Evolutionary conservation across 2,329 filamentous ascomycete genomes (phyloP), one percentile per base, ranked within the genome.

Genomic region (Pseudopyricularia cyperi): DNA sequence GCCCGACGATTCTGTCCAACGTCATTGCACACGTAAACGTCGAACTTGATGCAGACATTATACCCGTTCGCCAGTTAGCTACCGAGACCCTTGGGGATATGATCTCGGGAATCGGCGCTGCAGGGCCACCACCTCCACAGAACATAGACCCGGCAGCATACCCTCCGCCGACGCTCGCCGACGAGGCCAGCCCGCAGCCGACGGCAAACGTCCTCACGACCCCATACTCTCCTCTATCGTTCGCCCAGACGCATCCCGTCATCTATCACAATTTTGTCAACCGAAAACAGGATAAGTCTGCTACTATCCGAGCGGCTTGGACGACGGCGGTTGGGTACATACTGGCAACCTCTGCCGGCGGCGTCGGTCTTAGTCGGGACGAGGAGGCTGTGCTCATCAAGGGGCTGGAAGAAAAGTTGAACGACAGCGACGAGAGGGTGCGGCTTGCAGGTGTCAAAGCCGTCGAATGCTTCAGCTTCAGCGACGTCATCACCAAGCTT

Each of bases 81-180:
- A 95, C 91, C 0, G 89, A 97, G 66, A 95, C 93, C 0, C 80
- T 98, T 37, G 93, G 94, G 51, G 91, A 97, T 63, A 90, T 98
- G 74, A 85, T 94, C 26, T 85, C 91, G 39, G 91, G 91, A 6
- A 94, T 97, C 63, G 91, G 91, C 49, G 87, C 91, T 55, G 89
- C 90, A 55, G 91, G 91, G 0, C 87, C 88, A 52, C 89, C 90
- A 15, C 79, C 85, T 14, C 70, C 80, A 7, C 79, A 85, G 9
- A 67, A 72, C 2, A 75, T 95, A 62, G 89, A 96, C 61, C 87
- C 91, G 12, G 79, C 85, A 22, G 83, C 85, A 30, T 96, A 94
- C 61, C 91, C 91, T n/a, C 84, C 85, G 4, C 71, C 85, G 48
- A 84, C 77, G 55, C 65, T 88, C 34, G 68, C 76, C 22, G 79